Conservation (phyloP, 2,329 filamentous ascomycete genomes). For the Ilyonectria destructans region DNA sequence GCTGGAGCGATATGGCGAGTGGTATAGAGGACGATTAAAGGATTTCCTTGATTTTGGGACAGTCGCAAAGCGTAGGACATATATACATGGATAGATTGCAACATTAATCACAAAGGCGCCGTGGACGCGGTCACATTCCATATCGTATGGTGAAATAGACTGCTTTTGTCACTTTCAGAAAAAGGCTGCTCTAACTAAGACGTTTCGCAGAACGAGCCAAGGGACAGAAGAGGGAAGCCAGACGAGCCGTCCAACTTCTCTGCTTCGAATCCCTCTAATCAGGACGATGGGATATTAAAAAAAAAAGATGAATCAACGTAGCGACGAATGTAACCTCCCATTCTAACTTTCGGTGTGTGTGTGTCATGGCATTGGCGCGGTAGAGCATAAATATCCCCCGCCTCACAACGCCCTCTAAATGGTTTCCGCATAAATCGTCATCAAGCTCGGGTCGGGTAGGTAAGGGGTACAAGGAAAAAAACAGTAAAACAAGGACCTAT, state of each 20-base stretch:
- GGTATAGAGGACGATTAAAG: conserved; percentile 40
- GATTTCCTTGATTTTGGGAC: not conserved
- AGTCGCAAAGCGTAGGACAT: conserved; percentile 6
- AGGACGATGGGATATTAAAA: conserved; percentile 18
- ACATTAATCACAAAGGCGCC: not conserved
- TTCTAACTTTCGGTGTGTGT: conserved; percentile 40
- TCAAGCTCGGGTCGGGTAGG: conserved; percentile 32
- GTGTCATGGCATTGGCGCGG: conserved; percentile 33
- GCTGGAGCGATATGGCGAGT: conserved; percentile 67
- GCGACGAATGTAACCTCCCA: conserved; percentile 26
- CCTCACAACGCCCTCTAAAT: conserved; percentile 49
- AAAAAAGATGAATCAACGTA: conserved; percentile 22
- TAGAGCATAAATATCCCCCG: conserved; percentile 22
- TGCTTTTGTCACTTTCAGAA: conserved; percentile 19
- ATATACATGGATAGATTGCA: not conserved
- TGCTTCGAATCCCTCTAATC: not conserved
- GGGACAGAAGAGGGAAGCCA: not conserved
- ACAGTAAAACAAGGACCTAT: conserved; percentile 12
- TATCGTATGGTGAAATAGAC: conserved; percentile 18
- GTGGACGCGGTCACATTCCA: not conserved
- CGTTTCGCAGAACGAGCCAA: conserved; percentile 7
- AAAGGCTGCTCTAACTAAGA: conserved; percentile 9
- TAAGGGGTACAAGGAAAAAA: conserved; percentile 16
- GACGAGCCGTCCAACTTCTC: not conserved
- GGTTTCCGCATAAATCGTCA: conserved; percentile 42